Conservation (phyloP, 768 basidiomycete genomes). For the Pulveroboletus sp. region DNA sequence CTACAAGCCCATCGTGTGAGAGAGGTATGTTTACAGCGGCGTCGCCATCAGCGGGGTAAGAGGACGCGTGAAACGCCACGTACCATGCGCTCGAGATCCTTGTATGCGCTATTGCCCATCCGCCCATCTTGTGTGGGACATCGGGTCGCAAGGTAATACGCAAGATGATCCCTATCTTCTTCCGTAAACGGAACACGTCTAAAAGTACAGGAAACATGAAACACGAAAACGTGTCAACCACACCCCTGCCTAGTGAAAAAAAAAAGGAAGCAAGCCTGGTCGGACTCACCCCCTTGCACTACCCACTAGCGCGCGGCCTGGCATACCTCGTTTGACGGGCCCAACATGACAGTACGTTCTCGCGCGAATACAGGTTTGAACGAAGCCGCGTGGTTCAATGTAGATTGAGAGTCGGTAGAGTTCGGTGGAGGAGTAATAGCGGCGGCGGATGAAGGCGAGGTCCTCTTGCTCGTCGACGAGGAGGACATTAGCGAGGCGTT, state of each 20-base stretch:
- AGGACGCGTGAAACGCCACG: constrained; percentile 8
- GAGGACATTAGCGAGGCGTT: constrained; percentile 21
- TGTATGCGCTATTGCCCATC: constrained; percentile 44
- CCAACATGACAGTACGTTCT: constrained; percentile 11
- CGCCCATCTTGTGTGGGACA: constrained; percentile 43
- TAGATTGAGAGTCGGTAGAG: constrained; percentile 14
- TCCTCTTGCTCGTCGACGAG: constrained; percentile 29
- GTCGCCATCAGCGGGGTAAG: neutral
- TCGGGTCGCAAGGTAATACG: constrained; percentile 46
- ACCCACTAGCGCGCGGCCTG: constrained; percentile 12
- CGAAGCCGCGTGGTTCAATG: constrained; percentile 26
- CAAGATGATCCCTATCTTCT: constrained; percentile 40
- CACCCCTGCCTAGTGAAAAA: no score
- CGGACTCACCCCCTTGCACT: constrained; percentile 4
- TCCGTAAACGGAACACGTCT: constrained; percentile 32
- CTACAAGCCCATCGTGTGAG: constrained; percentile 5
- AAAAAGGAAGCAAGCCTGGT: no score
- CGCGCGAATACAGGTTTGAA: constrained; percentile 17
- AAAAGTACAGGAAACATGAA: neutral
- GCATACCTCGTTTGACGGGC: constrained; percentile 16
- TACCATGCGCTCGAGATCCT: constrained; percentile 46
- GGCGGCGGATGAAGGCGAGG: constrained; percentile 20
- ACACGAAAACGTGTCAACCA: neutral
- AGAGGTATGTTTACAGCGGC: neutral
- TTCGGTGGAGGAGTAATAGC: constrained; percentile 22